Conservation (phyloP, 2,329 filamentous ascomycete genomes). For the Biscogniauxia mediterranea region DNA sequence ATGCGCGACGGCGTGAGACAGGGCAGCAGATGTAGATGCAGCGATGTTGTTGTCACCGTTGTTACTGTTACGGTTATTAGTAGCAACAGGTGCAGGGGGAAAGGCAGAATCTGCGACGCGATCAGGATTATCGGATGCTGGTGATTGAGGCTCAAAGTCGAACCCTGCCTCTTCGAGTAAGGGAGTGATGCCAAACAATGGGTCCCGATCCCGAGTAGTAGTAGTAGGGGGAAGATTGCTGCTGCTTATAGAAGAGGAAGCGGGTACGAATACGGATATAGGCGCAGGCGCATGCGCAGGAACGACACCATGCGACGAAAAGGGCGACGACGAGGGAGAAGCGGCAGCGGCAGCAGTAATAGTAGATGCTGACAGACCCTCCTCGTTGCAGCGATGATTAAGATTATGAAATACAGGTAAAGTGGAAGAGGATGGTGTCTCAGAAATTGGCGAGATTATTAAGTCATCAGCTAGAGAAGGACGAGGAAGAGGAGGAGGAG, state of each 20-base stretch:
- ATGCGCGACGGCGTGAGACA: conserved; percentile 23
- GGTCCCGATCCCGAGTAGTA: background rate
- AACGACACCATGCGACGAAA: background rate
- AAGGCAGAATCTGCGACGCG: conserved; percentile 19
- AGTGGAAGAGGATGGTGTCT: conserved; percentile 25
- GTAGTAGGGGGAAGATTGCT: background rate
- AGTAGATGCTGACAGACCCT: background rate
- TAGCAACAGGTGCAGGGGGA: too few species aligned
- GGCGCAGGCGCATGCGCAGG: too few species aligned
- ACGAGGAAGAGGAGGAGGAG: background rate
- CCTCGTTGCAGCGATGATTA: conserved; percentile 14
- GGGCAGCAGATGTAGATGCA: conserved; percentile 13
- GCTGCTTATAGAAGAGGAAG: too few species aligned
- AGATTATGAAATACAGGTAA: conserved; percentile 14
- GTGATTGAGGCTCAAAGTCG: background rate
- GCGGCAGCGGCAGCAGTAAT: background rate
- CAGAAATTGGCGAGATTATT: conserved; percentile 35
- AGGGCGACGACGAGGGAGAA: too few species aligned
- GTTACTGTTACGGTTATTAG: too few species aligned
- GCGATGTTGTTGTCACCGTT: too few species aligned
- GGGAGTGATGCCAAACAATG: background rate
- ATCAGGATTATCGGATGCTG: conserved; percentile 23
- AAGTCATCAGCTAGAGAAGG: conserved; percentile 23
- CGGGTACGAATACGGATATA: too few species aligned
- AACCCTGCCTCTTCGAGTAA: background rate